phyloP scores from a whole-genome alignment of 2,329 filamentous ascomycete genomes.

The Trichophyton rubrum region DNA sequence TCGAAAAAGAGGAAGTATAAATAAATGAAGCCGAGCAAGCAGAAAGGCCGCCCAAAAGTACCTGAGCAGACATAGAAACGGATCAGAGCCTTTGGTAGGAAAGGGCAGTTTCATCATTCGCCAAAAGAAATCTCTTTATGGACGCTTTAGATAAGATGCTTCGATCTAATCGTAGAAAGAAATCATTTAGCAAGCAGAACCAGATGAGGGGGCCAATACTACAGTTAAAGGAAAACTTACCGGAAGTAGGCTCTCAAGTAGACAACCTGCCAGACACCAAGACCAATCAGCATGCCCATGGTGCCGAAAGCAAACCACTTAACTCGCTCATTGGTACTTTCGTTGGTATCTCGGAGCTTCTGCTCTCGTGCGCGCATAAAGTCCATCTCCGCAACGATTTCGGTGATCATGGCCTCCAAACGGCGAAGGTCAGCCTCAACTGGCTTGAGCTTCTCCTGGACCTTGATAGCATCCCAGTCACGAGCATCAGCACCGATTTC shows the following conservation, averaged over 20 bases:
- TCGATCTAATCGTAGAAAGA: conserved; percentile 38
- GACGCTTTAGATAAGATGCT: conserved; percentile 50
- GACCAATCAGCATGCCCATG: conserved; percentile 74
- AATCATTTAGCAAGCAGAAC: not conserved
- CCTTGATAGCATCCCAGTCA: conserved; percentile 95
- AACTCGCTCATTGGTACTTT: conserved; percentile 97
- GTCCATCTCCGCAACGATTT: conserved; percentile 91
- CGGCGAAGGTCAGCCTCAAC: conserved; percentile 87
- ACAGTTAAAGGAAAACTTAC: conserved; percentile 30
- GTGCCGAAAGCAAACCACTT: conserved; percentile 97
- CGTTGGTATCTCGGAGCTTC: conserved; percentile 94
- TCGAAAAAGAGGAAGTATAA: not conserved
- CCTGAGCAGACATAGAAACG: not conserved
- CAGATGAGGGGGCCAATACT: not conserved
- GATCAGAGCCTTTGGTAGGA: not conserved
- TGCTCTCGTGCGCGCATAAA: conserved; percentile 83
- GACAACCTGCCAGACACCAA: conserved; percentile 95
- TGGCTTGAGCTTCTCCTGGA: conserved; percentile 93
- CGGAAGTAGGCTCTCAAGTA: conserved; percentile 97
- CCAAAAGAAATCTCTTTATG: conserved; percentile 3
- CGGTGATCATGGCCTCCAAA: conserved; percentile 78
- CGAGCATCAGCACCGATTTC: conserved; percentile 95
- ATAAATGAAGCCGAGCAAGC: not conserved
- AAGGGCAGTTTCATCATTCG: not conserved
- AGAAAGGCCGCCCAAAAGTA: not conserved